Base-by-base conservation (phyloP, 192 early-diverging fungal species). In the Backusella psychrophila region DNA sequence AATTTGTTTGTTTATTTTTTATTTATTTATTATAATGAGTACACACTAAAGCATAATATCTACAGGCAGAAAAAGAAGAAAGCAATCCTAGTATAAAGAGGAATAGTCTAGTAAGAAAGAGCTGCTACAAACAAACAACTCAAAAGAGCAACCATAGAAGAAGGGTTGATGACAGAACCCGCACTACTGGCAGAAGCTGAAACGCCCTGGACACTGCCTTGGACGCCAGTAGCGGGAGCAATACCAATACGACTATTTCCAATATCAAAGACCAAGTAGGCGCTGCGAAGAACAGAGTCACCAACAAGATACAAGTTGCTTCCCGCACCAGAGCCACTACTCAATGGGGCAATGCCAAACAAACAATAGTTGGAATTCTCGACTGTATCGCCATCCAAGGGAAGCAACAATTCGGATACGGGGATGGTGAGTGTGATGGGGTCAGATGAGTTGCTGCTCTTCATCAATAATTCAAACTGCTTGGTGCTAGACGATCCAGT, bases 361-460 rank as follows among this genome's bases (percentile, higher is more conserved):
- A 84, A 42, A 76, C 77, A 79, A 23, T 44, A n/a, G 8, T 33
- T 23, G 19, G 71, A 52, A 14, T 53, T 35, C 0, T 26, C 31
- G 34, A 71, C n/a, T 0, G 69, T 29, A 0, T 3, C 69, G 73
- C 76, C 42, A 81, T 77, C 74, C 42, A 85, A 34, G 49, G 76
- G 74, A 39, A 76, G 73, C 38, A 79, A 65, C 3, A 82, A 38
- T 36, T 78, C 36, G 12, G 49, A 67, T 5, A 73, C 41, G 17
- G 81, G 81, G 8, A 78, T 52, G 17, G 59, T 44, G 38, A 82
- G 63, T 6, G 72, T 76, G 19, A 82, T 63, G 12, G 87, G 80
- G 15, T 44, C 74, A 67, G 52, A 29, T 17, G 41, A 39, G 12
- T 33, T 52, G 1, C 63, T 39, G 33, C 66, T 31, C 38, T 65